phyloP scores from a whole-genome alignment of 257 asterid species.

The Capsicum pubescens region DNA sequence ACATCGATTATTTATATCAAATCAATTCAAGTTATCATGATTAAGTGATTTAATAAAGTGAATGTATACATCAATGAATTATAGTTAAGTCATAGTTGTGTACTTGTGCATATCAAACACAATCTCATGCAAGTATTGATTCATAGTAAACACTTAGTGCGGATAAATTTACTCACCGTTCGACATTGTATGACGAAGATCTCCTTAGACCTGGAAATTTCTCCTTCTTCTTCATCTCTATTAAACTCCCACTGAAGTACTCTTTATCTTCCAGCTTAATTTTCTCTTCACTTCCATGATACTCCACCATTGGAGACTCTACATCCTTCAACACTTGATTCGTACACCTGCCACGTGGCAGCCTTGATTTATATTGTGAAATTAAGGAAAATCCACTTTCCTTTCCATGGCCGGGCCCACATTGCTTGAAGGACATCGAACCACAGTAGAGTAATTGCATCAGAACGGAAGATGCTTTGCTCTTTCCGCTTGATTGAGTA shows the following conservation, averaged over 20 bases:
- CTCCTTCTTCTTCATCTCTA: constrained; percentile 64
- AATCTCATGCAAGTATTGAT: no score
- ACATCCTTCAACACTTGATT: constrained; percentile 47
- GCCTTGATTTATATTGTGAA: constrained; percentile 60
- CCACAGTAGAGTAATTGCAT: constrained; percentile 84
- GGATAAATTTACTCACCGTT: constrained; percentile 49
- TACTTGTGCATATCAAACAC: no score
- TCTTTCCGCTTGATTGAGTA: constrained; percentile 35
- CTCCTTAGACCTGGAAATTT: constrained; percentile 60
- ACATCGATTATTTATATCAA: no score
- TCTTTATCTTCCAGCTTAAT: constrained; percentile 65
- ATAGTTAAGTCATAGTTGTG: no score
- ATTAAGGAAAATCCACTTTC: constrained; percentile 48
- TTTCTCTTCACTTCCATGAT: constrained; percentile 34
- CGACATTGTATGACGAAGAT: constrained; percentile 82
- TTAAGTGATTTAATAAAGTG: no score
- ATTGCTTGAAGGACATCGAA: constrained; percentile 69
- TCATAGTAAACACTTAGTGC: no score
- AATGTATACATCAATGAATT: no score
- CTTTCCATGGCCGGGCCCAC: constrained; percentile 63
- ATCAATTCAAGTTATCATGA: no score
- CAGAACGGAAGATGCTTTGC: constrained; percentile 63
- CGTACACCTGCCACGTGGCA: constrained; percentile 58
- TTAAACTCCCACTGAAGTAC: constrained; percentile 74
- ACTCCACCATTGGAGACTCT: constrained; percentile 36